Evolutionary conservation across 495 filamentous ascomycete genomes (phyloP).

Genomic region (Acidomyces sp.): DNA sequence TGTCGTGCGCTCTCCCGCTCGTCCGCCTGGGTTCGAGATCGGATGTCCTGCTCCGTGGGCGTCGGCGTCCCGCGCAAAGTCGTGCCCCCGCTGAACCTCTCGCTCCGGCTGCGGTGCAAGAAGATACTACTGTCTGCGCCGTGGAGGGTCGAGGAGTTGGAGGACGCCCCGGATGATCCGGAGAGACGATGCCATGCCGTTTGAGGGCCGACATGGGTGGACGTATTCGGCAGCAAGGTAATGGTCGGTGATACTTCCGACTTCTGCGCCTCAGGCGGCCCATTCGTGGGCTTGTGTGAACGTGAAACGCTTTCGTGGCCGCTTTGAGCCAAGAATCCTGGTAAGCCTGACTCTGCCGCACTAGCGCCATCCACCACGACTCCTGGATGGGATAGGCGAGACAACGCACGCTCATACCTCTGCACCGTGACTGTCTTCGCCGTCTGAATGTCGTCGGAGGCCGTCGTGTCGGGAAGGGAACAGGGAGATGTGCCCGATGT

Average conservation of each 20-base stretch:
- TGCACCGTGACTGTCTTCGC: constrained; percentile 8
- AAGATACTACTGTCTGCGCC: constrained; percentile 2
- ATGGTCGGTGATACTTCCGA: constrained; percentile 1
- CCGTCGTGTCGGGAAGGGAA: no score
- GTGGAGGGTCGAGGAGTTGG: constrained; percentile 13
- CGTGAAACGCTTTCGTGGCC: constrained; percentile 15
- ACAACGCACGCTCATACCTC: constrained; percentile 1
- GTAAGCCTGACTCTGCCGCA: constrained; percentile 4
- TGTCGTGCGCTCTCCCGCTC: background rate
- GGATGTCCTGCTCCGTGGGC: constrained; percentile 9
- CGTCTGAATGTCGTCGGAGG: constrained; percentile 3
- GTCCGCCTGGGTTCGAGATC: constrained; percentile 4
- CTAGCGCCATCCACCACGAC: constrained; percentile 15
- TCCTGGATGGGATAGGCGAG: constrained; percentile 4
- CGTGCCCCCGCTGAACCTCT: constrained; percentile 16
- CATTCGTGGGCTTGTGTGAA: constrained; percentile 6
- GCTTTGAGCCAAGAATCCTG: constrained; percentile 2
- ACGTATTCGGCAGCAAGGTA: constrained; percentile 9
- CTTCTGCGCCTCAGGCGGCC: constrained; percentile 8
- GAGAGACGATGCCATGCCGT: constrained; percentile 18
- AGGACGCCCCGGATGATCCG: constrained; percentile 11
- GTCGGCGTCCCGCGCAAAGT: constrained; percentile 18
- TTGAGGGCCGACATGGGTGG: constrained; percentile 8
- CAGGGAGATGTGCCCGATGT: no score
- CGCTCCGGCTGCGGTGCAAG: background rate